Percentiles rank a stretch among this genome's conserved stretches.
phyloP scores from a whole-genome alignment of 176 grass and related monocot species.

The Melocanna baccifera region DNA sequence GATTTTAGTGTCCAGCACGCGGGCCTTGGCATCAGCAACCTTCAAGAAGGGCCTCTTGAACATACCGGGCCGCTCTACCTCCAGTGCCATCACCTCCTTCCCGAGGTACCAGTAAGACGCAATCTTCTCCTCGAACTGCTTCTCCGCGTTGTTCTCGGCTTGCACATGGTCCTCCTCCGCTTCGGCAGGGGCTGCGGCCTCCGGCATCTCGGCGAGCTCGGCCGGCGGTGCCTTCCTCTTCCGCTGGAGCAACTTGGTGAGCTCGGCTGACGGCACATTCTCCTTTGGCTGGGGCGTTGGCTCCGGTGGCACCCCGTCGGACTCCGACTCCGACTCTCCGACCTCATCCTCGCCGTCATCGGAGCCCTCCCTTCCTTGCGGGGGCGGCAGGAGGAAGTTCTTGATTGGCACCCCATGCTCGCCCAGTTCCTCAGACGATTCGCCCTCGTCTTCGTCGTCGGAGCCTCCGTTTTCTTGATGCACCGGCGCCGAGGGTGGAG shows the following conservation, averaged over 20 bases:
- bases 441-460: too few species aligned
- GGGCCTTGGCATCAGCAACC: not conserved
- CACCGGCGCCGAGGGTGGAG: not conserved
- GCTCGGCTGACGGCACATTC: not conserved
- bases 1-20: not conserved
- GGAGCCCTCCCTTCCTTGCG: too few species aligned
- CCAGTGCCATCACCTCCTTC: not conserved
- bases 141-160: not conserved
- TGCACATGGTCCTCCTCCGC: not conserved
- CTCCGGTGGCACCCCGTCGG: not conserved
- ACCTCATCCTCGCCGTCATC: not conserved
- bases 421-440: too few species aligned
- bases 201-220: too few species aligned
- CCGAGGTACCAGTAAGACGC: not conserved
- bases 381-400: too few species aligned
- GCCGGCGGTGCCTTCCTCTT: not conserved
- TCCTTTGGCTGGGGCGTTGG: not conserved
- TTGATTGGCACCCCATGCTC: too few species aligned
- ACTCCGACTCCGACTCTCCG: not conserved
- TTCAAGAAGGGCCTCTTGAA: conserved; percentile 11
- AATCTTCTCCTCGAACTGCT: not conserved
- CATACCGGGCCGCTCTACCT: not conserved
- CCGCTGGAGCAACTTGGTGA: not conserved
- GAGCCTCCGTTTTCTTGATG: too few species aligned
- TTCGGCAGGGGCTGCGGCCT: not conserved